phyloP scores from a whole-genome alignment of 2,329 filamentous ascomycete species.

The Cytospora leucostoma region DNA sequence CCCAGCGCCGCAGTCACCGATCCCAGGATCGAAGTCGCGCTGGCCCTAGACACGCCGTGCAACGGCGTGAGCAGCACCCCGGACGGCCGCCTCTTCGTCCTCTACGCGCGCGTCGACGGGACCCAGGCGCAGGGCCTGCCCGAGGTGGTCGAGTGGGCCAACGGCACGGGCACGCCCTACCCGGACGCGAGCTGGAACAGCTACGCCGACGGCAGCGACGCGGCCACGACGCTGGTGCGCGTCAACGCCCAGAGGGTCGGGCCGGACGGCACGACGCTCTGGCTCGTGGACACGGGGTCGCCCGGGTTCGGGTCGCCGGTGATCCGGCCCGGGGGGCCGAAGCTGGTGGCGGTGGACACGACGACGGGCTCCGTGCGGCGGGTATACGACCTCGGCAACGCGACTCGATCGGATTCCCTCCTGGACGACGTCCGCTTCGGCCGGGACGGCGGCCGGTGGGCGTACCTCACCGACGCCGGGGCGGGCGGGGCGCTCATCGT shows the following conservation, averaged over 20 bases:
- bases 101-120: conserved; percentile 27
- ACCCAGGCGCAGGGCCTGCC: conserved; percentile 21
- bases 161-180: conserved; percentile 18
- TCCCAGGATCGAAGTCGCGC: conserved; percentile 17
- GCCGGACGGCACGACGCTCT: conserved; percentile 14
- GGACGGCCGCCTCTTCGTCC: conserved; percentile 22
- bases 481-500: conserved; percentile 21
- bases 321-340: conserved; percentile 22
- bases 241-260: conserved; percentile 21
- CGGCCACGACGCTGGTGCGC: conserved; percentile 10
- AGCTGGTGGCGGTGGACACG: conserved; percentile 25
- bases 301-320: conserved; percentile 22
- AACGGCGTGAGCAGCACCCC: conserved; percentile 22
- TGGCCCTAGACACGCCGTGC: conserved; percentile 21
- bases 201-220: conserved; percentile 12
- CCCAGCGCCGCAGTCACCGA: conserved; percentile 9
- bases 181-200: conserved; percentile 25
- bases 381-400: conserved; percentile 25
- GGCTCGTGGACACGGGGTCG: conserved; percentile 26
- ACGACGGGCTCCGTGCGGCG: conserved; percentile 5
- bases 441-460: neutral
- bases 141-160: conserved; percentile 26
- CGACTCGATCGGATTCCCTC: conserved; percentile 13
- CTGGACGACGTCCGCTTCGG: conserved; percentile 24
- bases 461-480: conserved; percentile 26